A percentile compares a stretch with the other conserved stretches of the same genome.
Evolutionary conservation across 1,284 basidiomycete species (phyloP).

Genomic region (Afroboletus lepidellus): DNA sequence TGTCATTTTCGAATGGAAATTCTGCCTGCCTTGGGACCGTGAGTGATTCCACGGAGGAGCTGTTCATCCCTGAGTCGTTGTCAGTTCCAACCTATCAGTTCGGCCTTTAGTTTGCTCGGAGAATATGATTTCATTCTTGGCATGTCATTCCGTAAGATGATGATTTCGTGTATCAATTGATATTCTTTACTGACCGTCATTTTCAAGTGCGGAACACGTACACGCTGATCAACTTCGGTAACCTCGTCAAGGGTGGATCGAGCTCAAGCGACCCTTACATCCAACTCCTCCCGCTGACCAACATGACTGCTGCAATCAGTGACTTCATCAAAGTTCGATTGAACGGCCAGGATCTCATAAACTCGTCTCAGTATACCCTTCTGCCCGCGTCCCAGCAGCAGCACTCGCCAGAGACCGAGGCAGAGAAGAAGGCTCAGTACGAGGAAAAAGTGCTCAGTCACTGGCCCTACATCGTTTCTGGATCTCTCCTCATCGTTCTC

Average conservation of each 20-base stretch:
- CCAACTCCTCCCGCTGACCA: constrained; percentile 53
- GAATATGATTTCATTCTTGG: constrained; percentile 80
- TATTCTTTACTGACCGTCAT: constrained; percentile 5
- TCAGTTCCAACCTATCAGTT: constrained; percentile 79
- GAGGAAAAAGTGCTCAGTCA: constrained; percentile 67
- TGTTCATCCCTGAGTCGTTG: constrained; percentile 4
- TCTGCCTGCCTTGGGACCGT: constrained; percentile 68
- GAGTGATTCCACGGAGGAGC: constrained; percentile 29
- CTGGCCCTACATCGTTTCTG: constrained; percentile 74
- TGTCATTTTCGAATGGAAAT: constrained; percentile 54
- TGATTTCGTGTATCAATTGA: not conserved
- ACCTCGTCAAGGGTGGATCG: constrained; percentile 46
- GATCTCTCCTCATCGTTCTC: constrained; percentile 55
- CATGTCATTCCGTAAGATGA: constrained; percentile 75
- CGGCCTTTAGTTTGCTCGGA: constrained; percentile 71
- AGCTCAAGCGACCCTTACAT: constrained; percentile 48
- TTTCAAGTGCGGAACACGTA: constrained; percentile 68
- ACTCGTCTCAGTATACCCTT: constrained; percentile 49
- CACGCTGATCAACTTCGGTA: constrained; percentile 57
- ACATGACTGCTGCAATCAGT: constrained; percentile 42
- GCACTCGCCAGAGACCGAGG: constrained; percentile 59
- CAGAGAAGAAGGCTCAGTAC: constrained; percentile 69
- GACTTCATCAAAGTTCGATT: constrained; percentile 57
- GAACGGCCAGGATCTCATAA: constrained; percentile 46
- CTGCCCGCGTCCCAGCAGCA: constrained; percentile 60